Evolutionary conservation across 2,329 filamentous ascomycete species (phyloP), one percentile per base, ranked within the genome.

Genomic region (Phyllosticta ampelicida): DNA sequence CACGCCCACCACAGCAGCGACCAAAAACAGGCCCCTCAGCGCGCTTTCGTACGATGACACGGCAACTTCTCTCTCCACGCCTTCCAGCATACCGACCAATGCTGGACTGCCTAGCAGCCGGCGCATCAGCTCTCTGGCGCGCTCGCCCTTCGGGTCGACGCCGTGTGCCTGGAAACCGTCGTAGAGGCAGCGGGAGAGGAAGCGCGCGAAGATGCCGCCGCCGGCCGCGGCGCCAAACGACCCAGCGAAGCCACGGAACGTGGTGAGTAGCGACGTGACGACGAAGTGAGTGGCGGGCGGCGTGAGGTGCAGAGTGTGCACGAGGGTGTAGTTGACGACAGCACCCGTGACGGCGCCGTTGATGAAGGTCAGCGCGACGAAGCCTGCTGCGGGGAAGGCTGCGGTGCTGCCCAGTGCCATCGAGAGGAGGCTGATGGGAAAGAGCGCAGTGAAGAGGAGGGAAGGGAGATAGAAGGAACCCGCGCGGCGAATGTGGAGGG

Each of bases 181-280:
- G n/a, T 77, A 74, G 1, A 92, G 74, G 0, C 76, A 74, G 1
- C 64, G 71, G 51, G 78, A 75, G 29, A 92, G 71, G 1, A 82
- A 75, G 5, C 87, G 80, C 48, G 80, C 77, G 67, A 91, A 92
- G 56, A 88, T 76, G 0, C 89, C 89, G 2, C 89, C 89, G 2
- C 88, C 87, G 53, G 92, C 86, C 0, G 89, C 83, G 1, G 86
- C 86, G 2, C 89, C 89, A 64, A 95, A 94, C 55, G 84, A 87
- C 13, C 88, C 88, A 0, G 87, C 87, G 62, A 94, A 91, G 5
- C 87, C 87, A 3, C 90, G 80, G 71, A 92, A 92, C 0, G 89
- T 95, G 26, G 86, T 83, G 3, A 92, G 73, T 49, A 95, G 75
- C 11, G 87, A 86, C 0, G 86, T 89, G 2, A 86, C 83, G 54